A percentile compares a stretch with the other conserved stretches of the same genome.
phyloP scores from a whole-genome alignment of 129 eudicot genomes.

The Tanacetum coccineum region DNA sequence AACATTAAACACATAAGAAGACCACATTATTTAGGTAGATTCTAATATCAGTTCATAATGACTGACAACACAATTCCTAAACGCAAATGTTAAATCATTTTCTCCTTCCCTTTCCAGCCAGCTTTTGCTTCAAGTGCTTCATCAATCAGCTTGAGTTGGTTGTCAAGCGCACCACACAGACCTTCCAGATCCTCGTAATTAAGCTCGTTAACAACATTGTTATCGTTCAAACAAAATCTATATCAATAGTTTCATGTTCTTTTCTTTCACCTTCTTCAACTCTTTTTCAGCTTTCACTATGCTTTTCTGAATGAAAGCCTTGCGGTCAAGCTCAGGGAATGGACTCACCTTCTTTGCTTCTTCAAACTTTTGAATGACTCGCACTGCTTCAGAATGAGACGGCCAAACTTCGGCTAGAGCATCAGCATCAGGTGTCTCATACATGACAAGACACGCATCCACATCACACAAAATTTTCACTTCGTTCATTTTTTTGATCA shows the following conservation, averaged over 20 bases:
- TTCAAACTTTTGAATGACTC: constrained; percentile 13
- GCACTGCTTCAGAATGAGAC: constrained; percentile 14
- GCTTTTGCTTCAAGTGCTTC: not conserved
- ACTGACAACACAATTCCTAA: not conserved
- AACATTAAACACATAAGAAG: not conserved
- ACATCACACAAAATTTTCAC: constrained; percentile 26
- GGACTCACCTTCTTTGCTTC: not conserved
- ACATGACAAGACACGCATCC: constrained; percentile 30
- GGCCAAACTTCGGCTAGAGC: constrained; percentile 25
- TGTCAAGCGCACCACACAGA: not conserved
- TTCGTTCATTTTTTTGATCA: constrained; percentile 21
- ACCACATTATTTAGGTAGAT: constrained; percentile 4
- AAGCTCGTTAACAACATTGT: not conserved
- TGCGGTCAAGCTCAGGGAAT: constrained; percentile 7
- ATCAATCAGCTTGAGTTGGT: constrained; percentile 8
- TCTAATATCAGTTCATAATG: not conserved
- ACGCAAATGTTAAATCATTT: constrained; percentile 6
- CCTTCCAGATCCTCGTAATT: constrained; percentile 11
- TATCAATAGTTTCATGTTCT: constrained; percentile 1
- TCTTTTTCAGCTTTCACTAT: constrained; percentile 19
- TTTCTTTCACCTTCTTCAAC: constrained; percentile 6
- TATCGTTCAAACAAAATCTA: constrained; percentile 13
- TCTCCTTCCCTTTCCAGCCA: not conserved
- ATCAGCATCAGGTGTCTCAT: constrained; percentile 5
- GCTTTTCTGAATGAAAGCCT: constrained; percentile 5